phyloP scores from a whole-genome alignment of 306 rosid species.

The Trifolium repens region DNA sequence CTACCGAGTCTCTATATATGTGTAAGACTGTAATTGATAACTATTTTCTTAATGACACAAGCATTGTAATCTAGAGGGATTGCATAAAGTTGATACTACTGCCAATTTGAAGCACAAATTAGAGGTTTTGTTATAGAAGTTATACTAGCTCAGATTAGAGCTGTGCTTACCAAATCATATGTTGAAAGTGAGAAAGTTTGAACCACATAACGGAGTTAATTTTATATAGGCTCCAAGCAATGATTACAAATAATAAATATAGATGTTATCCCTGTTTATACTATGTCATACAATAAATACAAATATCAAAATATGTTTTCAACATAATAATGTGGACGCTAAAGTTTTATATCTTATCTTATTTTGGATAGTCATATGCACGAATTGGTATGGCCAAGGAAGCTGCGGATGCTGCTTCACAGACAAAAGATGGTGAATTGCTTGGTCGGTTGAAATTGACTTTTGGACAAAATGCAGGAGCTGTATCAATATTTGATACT shows the following conservation, averaged over 20 bases:
- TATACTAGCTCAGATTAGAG: constrained; percentile 21
- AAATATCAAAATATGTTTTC: background rate
- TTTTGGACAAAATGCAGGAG: constrained; percentile 81
- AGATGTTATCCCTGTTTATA: background rate
- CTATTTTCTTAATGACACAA: no score
- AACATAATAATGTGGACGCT: constrained; percentile 5
- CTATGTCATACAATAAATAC: background rate
- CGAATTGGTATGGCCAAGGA: constrained; percentile 97
- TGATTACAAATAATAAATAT: background rate
- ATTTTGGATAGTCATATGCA: constrained; percentile 76
- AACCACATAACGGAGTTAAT: background rate
- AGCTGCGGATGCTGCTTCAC: constrained; percentile 98
- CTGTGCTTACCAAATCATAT: constrained; percentile 21
- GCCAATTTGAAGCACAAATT: no score
- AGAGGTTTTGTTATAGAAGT: no score
- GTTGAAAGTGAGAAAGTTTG: background rate
- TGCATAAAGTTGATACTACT: no score
- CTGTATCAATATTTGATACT: constrained; percentile 82
- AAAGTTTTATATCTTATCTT: constrained; percentile 23
- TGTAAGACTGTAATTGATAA: no score
- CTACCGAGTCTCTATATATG: no score
- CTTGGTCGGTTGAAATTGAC: constrained; percentile 88
- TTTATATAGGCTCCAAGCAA: background rate
- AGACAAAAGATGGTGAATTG: constrained; percentile 92
- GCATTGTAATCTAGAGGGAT: no score